Evolutionary conservation across 2,329 filamentous ascomycete genomes (phyloP), one percentile per base, ranked within the genome.

Genomic region (Sclerotinia trifoliorum): DNA sequence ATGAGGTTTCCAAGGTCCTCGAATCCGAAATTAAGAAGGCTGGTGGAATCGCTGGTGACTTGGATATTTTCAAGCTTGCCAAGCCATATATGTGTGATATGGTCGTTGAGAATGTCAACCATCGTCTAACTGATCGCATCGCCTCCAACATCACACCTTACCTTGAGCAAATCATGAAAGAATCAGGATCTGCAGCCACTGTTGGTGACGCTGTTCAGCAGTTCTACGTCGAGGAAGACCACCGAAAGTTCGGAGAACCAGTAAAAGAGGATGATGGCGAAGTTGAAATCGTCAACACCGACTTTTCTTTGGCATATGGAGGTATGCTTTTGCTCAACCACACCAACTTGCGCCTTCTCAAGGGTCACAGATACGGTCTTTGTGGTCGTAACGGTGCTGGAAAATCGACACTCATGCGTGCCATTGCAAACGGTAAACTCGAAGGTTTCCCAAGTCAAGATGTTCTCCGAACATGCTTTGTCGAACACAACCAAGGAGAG

Each of bases 391-490:
- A 99, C 79, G 95, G 95, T 82, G 93, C 94, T 68, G 95, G 95
- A 78, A 99, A 99, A 83, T 98, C 95, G n/a, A 99, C 95, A 1
- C 86, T 99, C 69, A 98, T 99, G 95, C 92, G 93, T 78, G 93
- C 91, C 79, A 99, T 99, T 76, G 92, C 95, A 63, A 90, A 90
- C 69, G 94, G 94, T 77, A 99, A 99, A 84, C 86, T 99, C 4
- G 95, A 99, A 80, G 95, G 95, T 11, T 99, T 99, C 82, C 95
- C 95, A 49, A 84, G 93, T 21, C 93, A 95, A 78, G 93, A 97
- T 73, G 90, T 94, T 69, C 88, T 99, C 75, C 91, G 92, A 75
- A 98, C 94, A 15, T 98, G 94, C 81, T 99, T 98, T 77, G 95
- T 99, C 55, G 95, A 99, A 83, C 95, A 99, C 84, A 98, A 98